Base-by-base conservation (phyloP, 257 asterid genomes). In the Hygrophila difformis region DNA sequence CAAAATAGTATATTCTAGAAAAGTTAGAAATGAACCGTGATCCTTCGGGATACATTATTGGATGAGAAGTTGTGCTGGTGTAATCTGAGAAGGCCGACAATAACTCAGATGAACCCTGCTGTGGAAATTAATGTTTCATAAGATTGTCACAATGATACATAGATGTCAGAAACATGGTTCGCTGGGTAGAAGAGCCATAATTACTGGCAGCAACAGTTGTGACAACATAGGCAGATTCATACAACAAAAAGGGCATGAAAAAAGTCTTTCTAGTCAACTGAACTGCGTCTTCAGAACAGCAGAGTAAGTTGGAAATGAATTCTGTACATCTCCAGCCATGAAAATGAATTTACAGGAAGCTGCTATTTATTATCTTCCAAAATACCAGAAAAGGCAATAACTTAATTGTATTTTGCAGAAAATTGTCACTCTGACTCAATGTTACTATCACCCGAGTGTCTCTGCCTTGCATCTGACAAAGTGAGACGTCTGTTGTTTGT, bases 321-420 rank as follows among this genome's bases (percentile, higher is more conserved):
- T 65, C 70, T 77, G 79, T 72, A 76, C 84, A 80, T 76, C 70
- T 67, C 86, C 88, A 76, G 62, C 60, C 58, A 64, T 42, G 77
- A 71, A n/a, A 76, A 73, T 65, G 73, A 70, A 74, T 78, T 73
- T 76, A 78, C 93, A 81, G 51, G 79, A 71, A 71, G 69, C 68
- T 60, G 65, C 65, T 62, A 67, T 75, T 69, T 73, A 73, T 66
- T 40, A 50, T 51, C 71, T 70, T 67, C 75, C 67, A 61, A 59
- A 57, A 69, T 69, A 70, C 56, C 48, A 62, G 62, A 68, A 67
- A 65, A 62, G 37, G 49, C 49, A 28, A 59, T 66, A 66, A 62
- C 67, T 66, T 61, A 52, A 48, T 53, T 31, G 69, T 59, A 36
- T 60, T 60, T 49, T 62, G 72, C 60, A 53, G 43, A 67, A 69